phyloP scores from a whole-genome alignment of 73 alveolate species.

The Blepharisma stoltei region DNA sequence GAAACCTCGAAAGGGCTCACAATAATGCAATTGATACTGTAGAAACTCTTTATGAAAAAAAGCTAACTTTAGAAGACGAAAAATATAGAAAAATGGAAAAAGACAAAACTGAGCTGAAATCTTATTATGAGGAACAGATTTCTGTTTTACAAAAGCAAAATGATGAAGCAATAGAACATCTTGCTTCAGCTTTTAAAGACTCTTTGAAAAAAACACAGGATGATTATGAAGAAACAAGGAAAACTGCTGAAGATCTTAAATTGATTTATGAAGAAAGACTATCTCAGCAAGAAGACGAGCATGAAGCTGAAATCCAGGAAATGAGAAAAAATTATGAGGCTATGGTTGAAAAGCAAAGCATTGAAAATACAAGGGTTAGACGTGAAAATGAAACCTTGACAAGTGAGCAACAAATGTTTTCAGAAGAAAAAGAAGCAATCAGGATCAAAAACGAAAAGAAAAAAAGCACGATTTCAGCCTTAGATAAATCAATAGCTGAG shows the following conservation, averaged over 20 bases:
- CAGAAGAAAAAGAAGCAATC: constrained; percentile 44
- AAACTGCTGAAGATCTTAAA: constrained; percentile 65
- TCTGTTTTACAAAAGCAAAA: constrained; percentile 59
- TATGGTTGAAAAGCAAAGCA: constrained; percentile 38
- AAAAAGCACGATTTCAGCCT: constrained; percentile 40
- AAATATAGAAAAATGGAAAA: constrained; percentile 72
- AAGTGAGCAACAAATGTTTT: constrained; percentile 38
- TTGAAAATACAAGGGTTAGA: constrained; percentile 36
- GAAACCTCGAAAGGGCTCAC: constrained; percentile 77
- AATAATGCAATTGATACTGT: constrained; percentile 71
- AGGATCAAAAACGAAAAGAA: constrained; percentile 41
- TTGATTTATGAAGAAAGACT: constrained; percentile 71
- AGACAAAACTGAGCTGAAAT: constrained; percentile 70
- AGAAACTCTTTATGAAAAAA: constrained; percentile 76
- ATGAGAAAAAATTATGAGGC: constrained; percentile 45
- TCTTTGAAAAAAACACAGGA: constrained; percentile 55
- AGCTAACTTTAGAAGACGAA: constrained; percentile 69
- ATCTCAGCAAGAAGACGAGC: constrained; percentile 72
- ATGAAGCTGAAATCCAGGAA: constrained; percentile 69
- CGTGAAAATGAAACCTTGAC: constrained; percentile 45
- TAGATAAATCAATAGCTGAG: constrained; percentile 54
- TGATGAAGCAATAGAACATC: constrained; percentile 60
- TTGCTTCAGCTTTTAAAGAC: constrained; percentile 50
- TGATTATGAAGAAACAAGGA: constrained; percentile 64
- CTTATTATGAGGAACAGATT: constrained; percentile 57